Base-by-base conservation (phyloP, 2,329 filamentous ascomycete genomes). In the Drechslerella dactyloides region DNA sequence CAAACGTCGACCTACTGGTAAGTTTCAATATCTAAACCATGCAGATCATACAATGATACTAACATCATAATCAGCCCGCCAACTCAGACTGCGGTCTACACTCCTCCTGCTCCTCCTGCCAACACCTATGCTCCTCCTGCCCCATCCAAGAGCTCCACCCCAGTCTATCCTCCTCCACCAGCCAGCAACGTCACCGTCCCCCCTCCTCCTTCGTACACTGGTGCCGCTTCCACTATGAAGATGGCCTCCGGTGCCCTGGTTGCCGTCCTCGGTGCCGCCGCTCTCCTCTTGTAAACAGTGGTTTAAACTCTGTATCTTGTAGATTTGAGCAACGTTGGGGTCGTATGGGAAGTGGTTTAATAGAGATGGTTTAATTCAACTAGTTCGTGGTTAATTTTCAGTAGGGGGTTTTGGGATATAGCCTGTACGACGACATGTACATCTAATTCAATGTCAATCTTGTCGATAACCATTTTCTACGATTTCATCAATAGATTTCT, bases 221-320 rank as follows among this genome's bases (percentile, higher is more conserved):
- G 68, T 65, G 68, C 68, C 50, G 68, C 68, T n/a, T 65, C 60
- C 35, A 65, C 68, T 42, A 72, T 72, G 68, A 72, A 72, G 68
- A 72, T 72, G 68, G 68, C 68, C 33, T 72, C 68, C 21, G 68
- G 68, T 65, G 68, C 68, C 24, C 53, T 72, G 55, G 68, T 72
- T 52, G 68, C 68, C 55, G 68, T 72, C 60, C 65, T 72, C 68
- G 68, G 68, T 72, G 68, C 68, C 15, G 68, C 68, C 56, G 68
- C 68, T 46, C 62, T 72, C 52, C 68, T 72, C 60, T 65, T 72
- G 68, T 72, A 72, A 72, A 65, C 55, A 60, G 30, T 55, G 55
- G 59, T 21, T 48, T 17, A 6, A 15, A 48, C 37, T 24, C 21
- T 55, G 44, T 65, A 65, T 30, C n/a, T 50, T 42, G 42, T 65